Evolutionary conservation across 2,329 filamentous ascomycete species (phyloP), one percentile per base, ranked within the genome.

Genomic region (Aspergillus sp.): DNA sequence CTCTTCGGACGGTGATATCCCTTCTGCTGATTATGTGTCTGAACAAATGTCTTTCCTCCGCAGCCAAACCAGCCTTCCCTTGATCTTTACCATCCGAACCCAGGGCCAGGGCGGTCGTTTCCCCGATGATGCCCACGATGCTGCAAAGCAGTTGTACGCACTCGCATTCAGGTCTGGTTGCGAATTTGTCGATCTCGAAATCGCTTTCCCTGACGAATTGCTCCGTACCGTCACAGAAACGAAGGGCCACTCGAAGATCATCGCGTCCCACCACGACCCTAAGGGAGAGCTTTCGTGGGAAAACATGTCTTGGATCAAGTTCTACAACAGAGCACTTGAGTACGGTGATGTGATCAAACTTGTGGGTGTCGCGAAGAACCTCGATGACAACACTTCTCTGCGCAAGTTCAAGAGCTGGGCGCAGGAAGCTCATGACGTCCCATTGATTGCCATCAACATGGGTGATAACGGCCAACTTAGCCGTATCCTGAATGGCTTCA

Each of bases 391-490:
- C 65, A 93, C 88, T 60, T 82, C 86, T 33, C 77, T 97, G 28
- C 81, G 82, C 33, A 80, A 79, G 39, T 98, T 98, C 78, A 90
- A 88, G 71, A 70, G 76, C 19, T 85, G 80, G 71, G 90, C 90
- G 68, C 74, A 81, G 32, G 73, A 77, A 26, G 79, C 86, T 1
- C 86, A 94, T 60, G 76, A 85, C 42, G 82, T 83, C n/a, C 91
- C 90, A 1, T 71, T 98, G 43, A 96, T 98, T 55, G 89, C 87
- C 1, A 86, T 98, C 62, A 98, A 98, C 68, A 97, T 98, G 91
- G 90, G 91, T 28, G 75, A 81, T 38, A 74, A 80, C 27, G 93
- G 93, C 39, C 93, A 95, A 70, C 77, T 96, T 34, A 95, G 89
- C 59, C 84, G 93, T 30, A 85, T 98, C 36, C 73, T 94, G 46